Percentiles rank a stretch among this genome's conserved stretches.
Conservation (phyloP, 257 asterid genomes). For the Oldenlandia corymbosa region DNA sequence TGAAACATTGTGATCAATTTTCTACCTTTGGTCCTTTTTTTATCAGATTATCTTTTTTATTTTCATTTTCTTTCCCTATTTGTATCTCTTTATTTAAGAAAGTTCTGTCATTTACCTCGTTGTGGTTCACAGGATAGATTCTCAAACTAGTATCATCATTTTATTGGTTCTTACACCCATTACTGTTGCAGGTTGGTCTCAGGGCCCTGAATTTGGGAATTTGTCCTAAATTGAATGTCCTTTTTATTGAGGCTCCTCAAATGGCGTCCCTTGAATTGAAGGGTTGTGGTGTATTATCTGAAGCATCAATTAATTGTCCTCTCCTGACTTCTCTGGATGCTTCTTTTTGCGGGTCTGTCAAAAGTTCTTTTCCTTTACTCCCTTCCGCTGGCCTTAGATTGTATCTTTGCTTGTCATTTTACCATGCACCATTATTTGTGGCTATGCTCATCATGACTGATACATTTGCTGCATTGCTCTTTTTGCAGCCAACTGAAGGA, state of each 20-base stretch:
- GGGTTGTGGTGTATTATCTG: constrained; percentile 92
- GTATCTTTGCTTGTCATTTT: neutral
- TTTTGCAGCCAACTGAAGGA: constrained; percentile 86
- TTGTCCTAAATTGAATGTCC: constrained; percentile 81
- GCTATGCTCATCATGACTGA: neutral
- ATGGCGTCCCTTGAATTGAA: constrained; percentile 93
- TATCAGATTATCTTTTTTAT: neutral
- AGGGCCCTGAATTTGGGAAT: constrained; percentile 90
- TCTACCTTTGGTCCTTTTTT: neutral
- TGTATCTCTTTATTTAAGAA: no score
- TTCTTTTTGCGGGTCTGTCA: constrained; percentile 80
- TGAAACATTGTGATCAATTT: neutral
- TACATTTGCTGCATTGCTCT: constrained; percentile 12
- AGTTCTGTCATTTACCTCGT: neutral
- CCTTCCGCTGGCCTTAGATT: neutral
- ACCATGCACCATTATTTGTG: neutral
- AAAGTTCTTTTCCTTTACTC: neutral
- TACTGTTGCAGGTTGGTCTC: constrained; percentile 73
- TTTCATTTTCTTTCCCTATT: no score
- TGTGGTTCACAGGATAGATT: neutral
- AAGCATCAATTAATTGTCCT: constrained; percentile 79
- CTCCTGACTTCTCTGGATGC: constrained; percentile 88
- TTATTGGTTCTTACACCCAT: neutral
- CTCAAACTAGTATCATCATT: neutral
- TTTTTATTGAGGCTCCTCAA: constrained; percentile 68